phyloP scores from a whole-genome alignment of 2,329 filamentous ascomycete species.

The Basipetospora chlamydospora region DNA sequence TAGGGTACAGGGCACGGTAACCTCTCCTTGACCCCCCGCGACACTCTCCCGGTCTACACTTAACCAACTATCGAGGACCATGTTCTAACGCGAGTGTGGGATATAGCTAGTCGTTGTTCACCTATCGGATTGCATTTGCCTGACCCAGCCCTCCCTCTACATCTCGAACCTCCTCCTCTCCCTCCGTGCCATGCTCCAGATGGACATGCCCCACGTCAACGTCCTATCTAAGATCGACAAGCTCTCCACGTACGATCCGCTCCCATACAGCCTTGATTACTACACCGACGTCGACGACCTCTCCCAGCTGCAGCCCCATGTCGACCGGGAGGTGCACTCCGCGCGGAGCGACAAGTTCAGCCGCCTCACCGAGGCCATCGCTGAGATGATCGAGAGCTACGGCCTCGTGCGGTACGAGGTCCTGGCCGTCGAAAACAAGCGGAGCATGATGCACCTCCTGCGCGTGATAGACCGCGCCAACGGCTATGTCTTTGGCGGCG shows the following conservation, averaged over 20 bases:
- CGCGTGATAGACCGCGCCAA: constrained; percentile 81
- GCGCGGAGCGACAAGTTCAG: constrained; percentile 63
- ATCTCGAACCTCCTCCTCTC: constrained; percentile 88
- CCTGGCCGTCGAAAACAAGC: constrained; percentile 89
- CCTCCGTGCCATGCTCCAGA: constrained; percentile 91
- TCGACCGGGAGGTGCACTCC: constrained; percentile 63
- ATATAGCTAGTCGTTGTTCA: constrained; percentile 78
- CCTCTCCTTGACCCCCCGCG: background rate
- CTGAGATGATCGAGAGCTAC: constrained; percentile 78
- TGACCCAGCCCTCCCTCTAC: constrained; percentile 87
- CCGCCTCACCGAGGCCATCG: constrained; percentile 72
- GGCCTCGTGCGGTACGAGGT: constrained; percentile 85
- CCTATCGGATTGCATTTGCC: constrained; percentile 83
- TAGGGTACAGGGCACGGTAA: constrained; percentile 69
- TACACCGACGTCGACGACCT: constrained; percentile 97
- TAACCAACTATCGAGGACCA: background rate
- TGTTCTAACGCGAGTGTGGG: background rate
- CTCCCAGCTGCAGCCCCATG: constrained; percentile 63
- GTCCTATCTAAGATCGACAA: constrained; percentile 98
- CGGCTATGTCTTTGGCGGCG: constrained; percentile 82
- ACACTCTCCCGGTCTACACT: background rate
- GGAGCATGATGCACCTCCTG: constrained; percentile 86
- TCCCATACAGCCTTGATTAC: constrained; percentile 92
- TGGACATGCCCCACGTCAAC: constrained; percentile 92
- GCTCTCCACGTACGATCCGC: constrained; percentile 63